Evolutionary conservation across 768 basidiomycete genomes (phyloP), one percentile per base, ranked within the genome.

Genomic region (Grammothele lineata): DNA sequence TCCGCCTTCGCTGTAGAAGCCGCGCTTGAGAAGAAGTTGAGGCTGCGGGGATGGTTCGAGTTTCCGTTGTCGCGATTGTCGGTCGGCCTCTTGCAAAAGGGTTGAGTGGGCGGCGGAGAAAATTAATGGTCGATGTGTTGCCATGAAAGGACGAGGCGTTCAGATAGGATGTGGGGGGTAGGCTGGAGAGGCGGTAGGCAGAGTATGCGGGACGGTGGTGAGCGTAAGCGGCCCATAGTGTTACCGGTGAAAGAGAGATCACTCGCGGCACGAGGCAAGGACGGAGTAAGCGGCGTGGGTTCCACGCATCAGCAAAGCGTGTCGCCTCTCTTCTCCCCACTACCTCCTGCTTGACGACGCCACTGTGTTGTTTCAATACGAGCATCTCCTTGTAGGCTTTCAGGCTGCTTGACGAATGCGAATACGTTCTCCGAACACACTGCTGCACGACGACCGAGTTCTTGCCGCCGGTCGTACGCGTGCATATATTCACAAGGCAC

Each of bases 101-200:
- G 43, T 46, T 46, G 45, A 43, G 38, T 44, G 39, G 25, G 51
- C 51, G n/a, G 51, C 51, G 43, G 51, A 53, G 46, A 53, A 53
- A 42, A 53, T 30, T 10, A 53, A 15, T 10, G 46, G 46, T 24
- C 43, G 47, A 22, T 47, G 38, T 14, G 12, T 15, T 32, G 30
- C 30, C 42, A 40, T 53, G 27, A 7, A 14, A 30, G 27, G 7
- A 14, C 14, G 27, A 30, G 27, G 27, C n/a, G n/a, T n/a, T 30
- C 27, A 30, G 7, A 7, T 7, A 30, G 27, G 27, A 14, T 46
- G 25, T 36, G 37, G 43, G 22, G 35, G 40, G 18, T 34, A 36
- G 43, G 30, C 14, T 33, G 25, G 15, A 17, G 26, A 19, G 26
- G 41, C 40, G 50, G 43, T 43, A 44, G 32, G 49, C 33, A 14